Percentiles rank a stretch among this genome's conserved stretches.
Evolutionary conservation across 2,329 filamentous ascomycete genomes (phyloP).

Genomic region (Clonostachys sp.): DNA sequence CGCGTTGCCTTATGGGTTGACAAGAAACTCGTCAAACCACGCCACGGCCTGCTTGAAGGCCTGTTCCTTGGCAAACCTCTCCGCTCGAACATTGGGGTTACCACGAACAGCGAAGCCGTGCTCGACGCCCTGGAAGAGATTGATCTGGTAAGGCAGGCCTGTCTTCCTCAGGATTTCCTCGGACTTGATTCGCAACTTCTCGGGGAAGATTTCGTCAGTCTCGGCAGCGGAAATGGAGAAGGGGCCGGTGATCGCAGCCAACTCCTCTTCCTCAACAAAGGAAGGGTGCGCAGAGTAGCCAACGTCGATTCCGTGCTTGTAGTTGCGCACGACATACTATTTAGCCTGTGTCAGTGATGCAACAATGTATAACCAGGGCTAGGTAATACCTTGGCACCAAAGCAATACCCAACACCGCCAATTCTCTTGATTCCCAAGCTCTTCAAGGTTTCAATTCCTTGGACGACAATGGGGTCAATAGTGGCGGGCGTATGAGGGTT

Average conservation of each 20-base stretch:
- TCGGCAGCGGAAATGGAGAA: conserved; percentile 61
- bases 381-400: conserved; percentile 50
- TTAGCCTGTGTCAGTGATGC: background rate
- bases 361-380: conserved; percentile 39
- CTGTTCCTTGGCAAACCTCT: conserved; percentile 71
- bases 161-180: conserved; percentile 54
- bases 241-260: conserved; percentile 50
- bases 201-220: conserved; percentile 54
- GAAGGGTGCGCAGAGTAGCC: conserved; percentile 63
- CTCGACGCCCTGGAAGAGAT: conserved; percentile 60
- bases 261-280: conserved; percentile 54
- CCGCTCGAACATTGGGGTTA: conserved; percentile 43
- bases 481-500: conserved; percentile 31
- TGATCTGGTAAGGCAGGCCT: conserved; percentile 60
- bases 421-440: conserved; percentile 47
- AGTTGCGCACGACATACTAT: conserved; percentile 66
- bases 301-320: conserved; percentile 47
- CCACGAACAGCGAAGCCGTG: conserved; percentile 74
- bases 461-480: conserved; percentile 24
- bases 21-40: conserved; percentile 61
- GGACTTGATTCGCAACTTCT: conserved; percentile 47
- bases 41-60: conserved; percentile 71
- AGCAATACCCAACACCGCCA: conserved; percentile 60
- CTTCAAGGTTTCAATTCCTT: conserved; percentile 48
- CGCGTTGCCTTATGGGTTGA: background rate